Conservation (phyloP, 108 stramenopile genomes). For the Nitzschia inconspicua region DNA sequence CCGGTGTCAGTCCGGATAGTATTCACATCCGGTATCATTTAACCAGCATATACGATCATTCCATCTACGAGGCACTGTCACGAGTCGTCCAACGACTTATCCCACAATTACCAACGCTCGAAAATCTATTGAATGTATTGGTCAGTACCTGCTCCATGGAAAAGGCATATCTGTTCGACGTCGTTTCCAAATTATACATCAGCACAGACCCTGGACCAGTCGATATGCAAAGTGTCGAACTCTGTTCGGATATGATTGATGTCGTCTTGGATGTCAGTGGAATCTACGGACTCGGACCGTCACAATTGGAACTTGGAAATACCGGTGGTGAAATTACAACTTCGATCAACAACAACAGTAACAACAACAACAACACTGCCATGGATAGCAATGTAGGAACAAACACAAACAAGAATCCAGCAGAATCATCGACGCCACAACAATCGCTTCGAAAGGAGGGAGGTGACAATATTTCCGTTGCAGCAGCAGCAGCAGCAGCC, state of each 20-base stretch:
- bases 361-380: background rate
- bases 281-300: constrained; percentile 89
- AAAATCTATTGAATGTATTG: constrained; percentile 92
- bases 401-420: background rate
- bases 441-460: constrained; percentile 12
- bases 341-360: constrained; percentile 13
- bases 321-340: background rate
- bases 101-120: constrained; percentile 91
- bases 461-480: background rate
- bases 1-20: constrained; percentile 72
- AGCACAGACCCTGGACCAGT: constrained; percentile 96
- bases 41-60: constrained; percentile 97
- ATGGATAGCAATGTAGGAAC: background rate
- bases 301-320: constrained; percentile 19
- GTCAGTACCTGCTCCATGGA: constrained; percentile 95
- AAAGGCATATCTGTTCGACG: constrained; percentile 97
- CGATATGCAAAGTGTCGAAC: constrained; percentile 94
- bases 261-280: constrained; percentile 98
- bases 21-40: constrained; percentile 89
- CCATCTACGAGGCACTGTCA: constrained; percentile 94
- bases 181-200: constrained; percentile 96
- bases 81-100: constrained; percentile 92
- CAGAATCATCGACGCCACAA: background rate
- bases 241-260: constrained; percentile 99
- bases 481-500: constrained; percentile 11